Evolutionary conservation across 1,284 basidiomycete species (phyloP), one percentile per base, ranked within the genome.

Genomic region (Ustilago vetiveriae): DNA sequence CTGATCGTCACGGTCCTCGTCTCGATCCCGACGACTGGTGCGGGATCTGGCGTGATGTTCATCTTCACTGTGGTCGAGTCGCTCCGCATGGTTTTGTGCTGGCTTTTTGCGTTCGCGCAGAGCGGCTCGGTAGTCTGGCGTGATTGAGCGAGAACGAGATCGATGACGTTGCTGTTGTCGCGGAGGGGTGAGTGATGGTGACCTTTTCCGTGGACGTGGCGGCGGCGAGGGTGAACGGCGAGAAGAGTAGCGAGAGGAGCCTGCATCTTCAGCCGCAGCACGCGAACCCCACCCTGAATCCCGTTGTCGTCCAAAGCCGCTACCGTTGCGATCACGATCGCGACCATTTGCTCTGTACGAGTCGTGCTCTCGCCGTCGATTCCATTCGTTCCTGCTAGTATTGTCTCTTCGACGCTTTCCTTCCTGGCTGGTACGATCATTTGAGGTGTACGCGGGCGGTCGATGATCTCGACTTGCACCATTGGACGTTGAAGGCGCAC

Each of bases 281-380:
- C 58, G 45, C 1, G 51, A 29, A 2, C 64, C 75, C 75, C 75
- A 77, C 1, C 75, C 75, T 6, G 56, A 44, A 36, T 77, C 85
- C 72, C 30, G 83, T 82, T 43, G 85, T 83, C 47, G 84, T 83
- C 55, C 85, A 62, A 41, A 82, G 69, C 24, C 85, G 84, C 80
- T 84, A 82, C 26, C 85, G 82, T 45, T 82, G 3, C 40, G 38
- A 19, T 57, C 30, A 3, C 19, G 19, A 37, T 35, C 16, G 33
- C 33, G 3, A 6, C 10, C 32, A 32, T 35, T 35, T 22, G 9
- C 17, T 8, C 35, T 21, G 16, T 46, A 51, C 11, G 24, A 26
- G 11, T 21, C 11, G 35, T 41, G 11, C 8, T 23, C 49, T 37
- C 47, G 40, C 33, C 41, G 47, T 17, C 38, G 22, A 23, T 44